Evolutionary conservation across 1,284 basidiomycete genomes (phyloP), one percentile per base, ranked within the genome.

Genomic region (Rhodotorula sp.): DNA sequence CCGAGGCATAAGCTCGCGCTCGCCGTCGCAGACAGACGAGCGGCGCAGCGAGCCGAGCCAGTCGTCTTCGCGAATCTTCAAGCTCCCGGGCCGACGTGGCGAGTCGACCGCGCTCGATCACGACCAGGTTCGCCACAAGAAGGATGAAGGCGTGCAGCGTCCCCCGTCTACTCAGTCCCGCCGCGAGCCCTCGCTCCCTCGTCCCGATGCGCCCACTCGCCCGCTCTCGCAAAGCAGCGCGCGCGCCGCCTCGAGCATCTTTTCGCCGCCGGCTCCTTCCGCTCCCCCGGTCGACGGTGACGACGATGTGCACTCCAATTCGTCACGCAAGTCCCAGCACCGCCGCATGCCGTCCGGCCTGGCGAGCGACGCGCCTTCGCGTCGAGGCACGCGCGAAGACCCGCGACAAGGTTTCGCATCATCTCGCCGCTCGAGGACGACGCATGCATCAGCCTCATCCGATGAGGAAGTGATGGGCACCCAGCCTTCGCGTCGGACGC

Each of bases 261-360:
- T 58, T n/a, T 58, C 56, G 21, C 56, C 42, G 7, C 56, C 56
- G 2, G 21, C n/a, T 3, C 56, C 56, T 12, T 45, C 56, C 2
- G 42, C 56, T 14, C 44, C 56, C 1, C 42, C 56, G 3, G 23
- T 9, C 56, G 56, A 55, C 25, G 8, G 9, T 2, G 54, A 57
- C 19, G 56, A 42, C 1, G 19, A 50, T 50, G 19, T 50, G 42
- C 42, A 3, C 23, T 21, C 42, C 3, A 23, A 1, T n/a, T 7
- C 23, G 41, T 13, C 56, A 7, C 56, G 56, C 48, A 56, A 45
- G 62, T 62, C 25, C 64, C 62, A 9, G 67, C 67, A 16, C 62
- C 67, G 27, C 57, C 67, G 2, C 14, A 12, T 0, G n/a, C 27
- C 16, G 25, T 41, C 3, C 34, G 34, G 5, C 5, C 34, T 34